These are phyloP conservation scores for Cotoneaster glaucophyllus DNA, from an alignment of 306 rosid genomes.

Conservation along the genomic window DNA sequence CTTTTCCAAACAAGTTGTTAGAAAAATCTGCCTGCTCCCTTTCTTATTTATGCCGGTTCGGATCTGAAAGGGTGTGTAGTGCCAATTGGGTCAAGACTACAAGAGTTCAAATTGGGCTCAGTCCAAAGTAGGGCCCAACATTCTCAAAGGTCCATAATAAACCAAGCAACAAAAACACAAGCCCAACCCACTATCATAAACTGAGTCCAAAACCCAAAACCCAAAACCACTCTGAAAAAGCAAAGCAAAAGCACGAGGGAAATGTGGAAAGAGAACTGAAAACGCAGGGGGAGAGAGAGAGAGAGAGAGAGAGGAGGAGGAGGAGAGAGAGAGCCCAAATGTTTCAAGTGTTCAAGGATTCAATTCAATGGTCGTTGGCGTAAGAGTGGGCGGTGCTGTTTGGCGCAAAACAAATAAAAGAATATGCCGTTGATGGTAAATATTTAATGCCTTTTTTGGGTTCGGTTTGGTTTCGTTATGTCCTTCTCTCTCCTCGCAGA, in stretches of 20 bases:
- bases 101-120: background rate
- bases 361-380: background rate
- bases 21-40: no score
- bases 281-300: background rate
- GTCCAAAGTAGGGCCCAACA: no score
- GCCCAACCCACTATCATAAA: background rate
- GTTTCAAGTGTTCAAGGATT: background rate
- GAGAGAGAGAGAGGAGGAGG: no score
- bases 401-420: background rate
- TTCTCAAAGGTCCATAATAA: background rate
- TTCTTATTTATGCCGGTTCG: no score
- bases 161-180: background rate
- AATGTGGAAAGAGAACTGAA: background rate
- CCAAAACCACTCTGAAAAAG: background rate
- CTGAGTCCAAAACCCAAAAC: background rate
- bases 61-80: no score
- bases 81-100: no score
- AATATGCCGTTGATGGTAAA: slow-evolving; percentile 13
- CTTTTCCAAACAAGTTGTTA: no score
- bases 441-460: background rate
- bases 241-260: background rate
- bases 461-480: background rate
- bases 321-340: background rate
- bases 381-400: background rate
- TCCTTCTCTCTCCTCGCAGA: slow-evolving; percentile 18